phyloP scores from a whole-genome alignment of 2,329 filamentous ascomycete species.

The Pyricularia sp. region DNA sequence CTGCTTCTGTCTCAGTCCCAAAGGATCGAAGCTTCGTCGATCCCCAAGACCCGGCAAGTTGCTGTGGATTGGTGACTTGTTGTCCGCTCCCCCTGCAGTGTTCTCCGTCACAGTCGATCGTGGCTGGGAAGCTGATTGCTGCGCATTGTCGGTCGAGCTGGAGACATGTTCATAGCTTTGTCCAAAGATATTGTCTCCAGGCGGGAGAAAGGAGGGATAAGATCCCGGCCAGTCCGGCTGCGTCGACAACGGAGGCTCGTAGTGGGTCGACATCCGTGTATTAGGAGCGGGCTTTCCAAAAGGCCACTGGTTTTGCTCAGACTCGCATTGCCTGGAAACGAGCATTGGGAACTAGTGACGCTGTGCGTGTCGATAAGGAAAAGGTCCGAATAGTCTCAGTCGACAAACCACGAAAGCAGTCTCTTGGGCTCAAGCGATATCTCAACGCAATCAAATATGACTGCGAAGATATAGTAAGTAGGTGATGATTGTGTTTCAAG shows the following conservation, averaged over 20 bases:
- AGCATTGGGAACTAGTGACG: slow-evolving; percentile 37
- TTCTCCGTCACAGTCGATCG: slow-evolving; percentile 23
- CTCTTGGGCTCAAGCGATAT: not conserved
- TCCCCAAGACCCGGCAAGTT: slow-evolving; percentile 22
- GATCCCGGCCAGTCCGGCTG: slow-evolving; percentile 49
- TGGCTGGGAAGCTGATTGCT: slow-evolving; percentile 18
- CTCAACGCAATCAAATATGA: not conserved
- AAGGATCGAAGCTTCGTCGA: slow-evolving; percentile 27
- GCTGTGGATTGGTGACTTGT: not conserved
- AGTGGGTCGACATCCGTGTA: slow-evolving; percentile 47
- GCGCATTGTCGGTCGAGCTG: slow-evolving; percentile 20
- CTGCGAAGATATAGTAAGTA: not conserved
- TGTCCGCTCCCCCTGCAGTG: slow-evolving; percentile 51
- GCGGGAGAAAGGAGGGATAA: slow-evolving; percentile 37
- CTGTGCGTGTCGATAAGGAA: not conserved
- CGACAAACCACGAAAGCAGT: not conserved
- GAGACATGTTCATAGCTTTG: slow-evolving; percentile 33
- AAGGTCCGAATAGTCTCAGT: not conserved
- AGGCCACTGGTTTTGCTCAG: slow-evolving; percentile 45
- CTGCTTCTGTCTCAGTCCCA: slow-evolving; percentile 30
- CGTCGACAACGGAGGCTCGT: slow-evolving; percentile 40
- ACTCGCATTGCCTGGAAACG: slow-evolving; percentile 42
- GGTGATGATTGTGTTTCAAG: not conserved
- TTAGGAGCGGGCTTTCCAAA: slow-evolving; percentile 37
- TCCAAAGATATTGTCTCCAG: slow-evolving; percentile 34